A percentile compares a stretch with the other conserved stretches of the same genome.
Conservation (phyloP, 2,329 filamentous ascomycete species). For the Lomentospora prolificans region DNA sequence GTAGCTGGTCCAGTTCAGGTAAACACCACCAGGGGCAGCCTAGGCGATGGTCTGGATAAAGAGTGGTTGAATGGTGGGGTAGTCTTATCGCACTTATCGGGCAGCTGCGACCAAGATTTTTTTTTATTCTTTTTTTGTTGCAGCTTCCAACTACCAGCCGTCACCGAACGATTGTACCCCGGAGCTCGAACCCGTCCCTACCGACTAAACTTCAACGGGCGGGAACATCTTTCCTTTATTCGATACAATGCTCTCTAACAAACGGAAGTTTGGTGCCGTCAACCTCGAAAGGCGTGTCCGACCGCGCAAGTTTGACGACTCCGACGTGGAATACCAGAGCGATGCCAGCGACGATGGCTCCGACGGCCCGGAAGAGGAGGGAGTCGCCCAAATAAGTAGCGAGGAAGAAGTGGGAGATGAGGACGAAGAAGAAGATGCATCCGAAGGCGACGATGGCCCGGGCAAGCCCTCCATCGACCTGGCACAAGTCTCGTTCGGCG, state of each 20-base stretch:
- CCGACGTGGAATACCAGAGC: constrained; percentile 24
- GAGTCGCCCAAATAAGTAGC: constrained; percentile 13
- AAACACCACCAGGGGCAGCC: too few relatives aligned
- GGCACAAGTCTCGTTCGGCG: constrained; percentile 71
- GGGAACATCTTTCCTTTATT: too few relatives aligned
- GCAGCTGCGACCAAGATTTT: too few relatives aligned
- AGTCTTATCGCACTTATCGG: too few relatives aligned
- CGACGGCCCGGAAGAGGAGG: constrained; percentile 16
- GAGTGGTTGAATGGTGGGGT: too few relatives aligned
- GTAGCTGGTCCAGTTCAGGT: too few relatives aligned
- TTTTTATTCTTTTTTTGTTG: too few relatives aligned
- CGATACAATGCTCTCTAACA: constrained; percentile 24
- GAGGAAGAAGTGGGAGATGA: constrained; percentile 22
- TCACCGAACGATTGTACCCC: too few relatives aligned
- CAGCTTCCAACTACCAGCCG: too few relatives aligned
- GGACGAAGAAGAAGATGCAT: constrained; percentile 20
- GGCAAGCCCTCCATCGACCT: constrained; percentile 26
- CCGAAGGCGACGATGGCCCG: constrained; percentile 14
- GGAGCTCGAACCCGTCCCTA: not conserved
- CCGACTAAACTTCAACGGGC: not conserved
- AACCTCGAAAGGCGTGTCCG: constrained; percentile 33
- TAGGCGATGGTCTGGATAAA: too few relatives aligned
- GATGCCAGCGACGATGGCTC: constrained; percentile 17
- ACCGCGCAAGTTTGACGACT: constrained; percentile 32
- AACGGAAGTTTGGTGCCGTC: constrained; percentile 28